Conservation (phyloP, 495 filamentous ascomycete species). For the Emericellopsis terricola region DNA sequence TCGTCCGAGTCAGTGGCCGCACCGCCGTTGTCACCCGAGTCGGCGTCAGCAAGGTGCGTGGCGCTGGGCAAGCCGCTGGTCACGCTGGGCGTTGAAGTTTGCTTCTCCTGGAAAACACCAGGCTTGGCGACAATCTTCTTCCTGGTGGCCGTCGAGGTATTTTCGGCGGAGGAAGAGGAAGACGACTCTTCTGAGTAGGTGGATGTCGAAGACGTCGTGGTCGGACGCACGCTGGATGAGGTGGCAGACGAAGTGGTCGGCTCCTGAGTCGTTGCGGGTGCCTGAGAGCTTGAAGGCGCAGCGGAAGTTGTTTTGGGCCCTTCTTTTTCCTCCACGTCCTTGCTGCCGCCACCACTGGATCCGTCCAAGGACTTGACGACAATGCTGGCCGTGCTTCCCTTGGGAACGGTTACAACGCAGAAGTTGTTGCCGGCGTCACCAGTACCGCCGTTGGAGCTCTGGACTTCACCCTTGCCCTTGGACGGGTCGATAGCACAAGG, state of each 20-base stretch:
- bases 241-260: constrained; percentile 6
- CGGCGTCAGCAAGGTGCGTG: constrained; percentile 4
- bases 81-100: constrained; percentile 3
- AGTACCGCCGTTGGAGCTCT: constrained; percentile 34
- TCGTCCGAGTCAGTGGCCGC: constrained; percentile 12
- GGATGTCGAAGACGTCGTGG: constrained; percentile 5
- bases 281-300: not conserved
- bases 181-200: constrained; percentile 3
- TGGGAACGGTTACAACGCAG: constrained; percentile 63
- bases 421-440: constrained; percentile 58
- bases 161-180: constrained; percentile 4
- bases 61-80: not conserved
- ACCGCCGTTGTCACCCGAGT: constrained; percentile 3
- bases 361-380: constrained; percentile 43
- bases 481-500: constrained; percentile 59
- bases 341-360: too few relatives aligned
- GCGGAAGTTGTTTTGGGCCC: too few relatives aligned
- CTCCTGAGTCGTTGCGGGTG: not conserved
- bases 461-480: constrained; percentile 31
- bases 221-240: constrained; percentile 6
- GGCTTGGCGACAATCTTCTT: not conserved
- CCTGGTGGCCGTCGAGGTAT: constrained; percentile 4
- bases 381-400: constrained; percentile 47
- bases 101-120: constrained; percentile 18
- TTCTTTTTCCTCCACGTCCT: not conserved